These are phyloP conservation scores for Inga oerstediana DNA, from an alignment of 306 rosid genomes.

Conservation along the genomic window DNA sequence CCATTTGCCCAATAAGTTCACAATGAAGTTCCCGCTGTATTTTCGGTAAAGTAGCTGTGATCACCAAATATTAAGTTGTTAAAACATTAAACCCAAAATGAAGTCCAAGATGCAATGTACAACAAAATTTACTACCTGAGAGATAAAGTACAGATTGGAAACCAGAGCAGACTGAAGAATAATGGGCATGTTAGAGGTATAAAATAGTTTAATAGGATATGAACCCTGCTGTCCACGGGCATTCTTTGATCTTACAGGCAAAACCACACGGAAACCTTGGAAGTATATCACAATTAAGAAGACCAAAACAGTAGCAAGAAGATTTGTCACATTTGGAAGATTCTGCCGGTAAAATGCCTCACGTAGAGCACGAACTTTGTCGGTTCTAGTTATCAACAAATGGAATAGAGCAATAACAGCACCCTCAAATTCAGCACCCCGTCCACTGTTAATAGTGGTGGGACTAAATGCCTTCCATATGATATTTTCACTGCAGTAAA, in stretches of 20 bases:
- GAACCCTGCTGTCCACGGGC: constrained; percentile 98
- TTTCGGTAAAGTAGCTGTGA: constrained; percentile 79
- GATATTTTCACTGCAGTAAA: constrained; percentile 71
- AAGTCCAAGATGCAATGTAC: background rate
- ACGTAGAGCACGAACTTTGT: constrained; percentile 86
- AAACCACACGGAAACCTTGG: constrained; percentile 97
- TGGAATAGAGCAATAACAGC: constrained; percentile 94
- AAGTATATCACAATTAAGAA: constrained; percentile 85
- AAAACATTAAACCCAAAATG: constrained; percentile 24
- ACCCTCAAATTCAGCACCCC: constrained; percentile 96
- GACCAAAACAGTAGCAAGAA: constrained; percentile 84
- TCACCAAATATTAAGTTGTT: constrained; percentile 10
- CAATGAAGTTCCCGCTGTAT: constrained; percentile 84
- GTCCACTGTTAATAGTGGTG: constrained; percentile 93
- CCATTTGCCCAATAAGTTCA: constrained; percentile 91
- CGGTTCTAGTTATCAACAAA: constrained; percentile 80
- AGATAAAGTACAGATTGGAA: constrained; percentile 88
- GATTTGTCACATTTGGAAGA: constrained; percentile 94
- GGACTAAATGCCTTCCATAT: constrained; percentile 98
- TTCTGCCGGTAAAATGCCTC: constrained; percentile 95
- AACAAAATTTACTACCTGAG: constrained; percentile 68
- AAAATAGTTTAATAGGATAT: constrained; percentile 90
- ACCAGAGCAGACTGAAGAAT: constrained; percentile 98
- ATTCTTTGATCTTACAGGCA: constrained; percentile 96
- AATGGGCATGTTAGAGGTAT: constrained; percentile 98